A percentile compares a stretch with the other conserved stretches of the same genome.
phyloP scores from a whole-genome alignment of 2,329 filamentous ascomycete species.

The Rhynchosporium secalis region DNA sequence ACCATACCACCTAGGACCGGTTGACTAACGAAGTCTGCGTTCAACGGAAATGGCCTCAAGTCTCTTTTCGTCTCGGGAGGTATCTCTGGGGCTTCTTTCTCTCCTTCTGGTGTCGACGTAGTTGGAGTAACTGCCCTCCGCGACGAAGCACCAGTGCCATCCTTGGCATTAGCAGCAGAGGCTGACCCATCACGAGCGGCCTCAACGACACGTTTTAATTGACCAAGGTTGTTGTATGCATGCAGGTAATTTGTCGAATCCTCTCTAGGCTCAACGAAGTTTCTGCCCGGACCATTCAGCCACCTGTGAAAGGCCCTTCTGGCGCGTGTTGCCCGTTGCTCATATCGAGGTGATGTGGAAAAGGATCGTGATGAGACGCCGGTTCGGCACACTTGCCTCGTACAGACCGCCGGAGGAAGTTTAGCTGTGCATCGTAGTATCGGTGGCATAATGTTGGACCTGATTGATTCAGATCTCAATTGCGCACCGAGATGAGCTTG shows the following conservation, averaged over 20 bases:
- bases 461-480: constrained; percentile 20
- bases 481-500: constrained; percentile 17
- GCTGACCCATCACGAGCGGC: constrained; percentile 4
- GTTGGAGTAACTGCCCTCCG: constrained; percentile 8
- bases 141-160: neutral
- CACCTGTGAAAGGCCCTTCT: constrained; percentile 37
- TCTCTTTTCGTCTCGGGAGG: constrained; percentile 31
- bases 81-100: constrained; percentile 22
- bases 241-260: constrained; percentile 39
- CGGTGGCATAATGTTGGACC: constrained; percentile 35
- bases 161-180: constrained; percentile 6
- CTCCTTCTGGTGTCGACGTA: constrained; percentile 2
- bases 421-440: constrained; percentile 33
- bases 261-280: constrained; percentile 34
- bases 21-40: constrained; percentile 60
- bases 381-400: constrained; percentile 31
- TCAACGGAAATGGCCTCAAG: constrained; percentile 60
- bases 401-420: constrained; percentile 27
- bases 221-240: constrained; percentile 37
- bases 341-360: constrained; percentile 35
- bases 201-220: constrained; percentile 33
- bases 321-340: constrained; percentile 34
- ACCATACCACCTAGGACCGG: constrained; percentile 64
- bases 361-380: constrained; percentile 35
- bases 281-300: constrained; percentile 35